Conservation (phyloP, 345 rosid species). For the Mangifera indica region DNA sequence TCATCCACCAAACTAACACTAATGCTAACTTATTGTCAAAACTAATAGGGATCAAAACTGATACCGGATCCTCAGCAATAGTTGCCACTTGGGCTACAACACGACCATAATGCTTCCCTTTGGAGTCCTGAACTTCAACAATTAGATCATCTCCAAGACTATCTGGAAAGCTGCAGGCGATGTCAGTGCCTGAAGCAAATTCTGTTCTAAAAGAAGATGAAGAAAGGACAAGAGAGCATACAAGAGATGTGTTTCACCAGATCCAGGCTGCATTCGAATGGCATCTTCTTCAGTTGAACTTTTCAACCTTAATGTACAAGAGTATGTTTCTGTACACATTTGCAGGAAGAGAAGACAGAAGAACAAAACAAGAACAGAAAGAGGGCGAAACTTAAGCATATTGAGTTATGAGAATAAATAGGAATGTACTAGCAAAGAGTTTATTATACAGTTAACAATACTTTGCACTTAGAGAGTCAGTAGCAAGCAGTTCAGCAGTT, state of each 20-base stretch:
- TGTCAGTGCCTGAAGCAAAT: constrained; percentile 24
- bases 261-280: constrained; percentile 83
- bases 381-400: background rate
- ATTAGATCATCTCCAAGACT: constrained; percentile 88
- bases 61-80: constrained; percentile 73
- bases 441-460: background rate
- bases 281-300: constrained; percentile 81
- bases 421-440: background rate
- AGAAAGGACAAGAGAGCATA: constrained; percentile 39
- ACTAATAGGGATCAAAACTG: constrained; percentile 13
- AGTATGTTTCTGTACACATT: constrained; percentile 61
- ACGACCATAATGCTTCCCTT: constrained; percentile 83
- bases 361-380: constrained; percentile 11
- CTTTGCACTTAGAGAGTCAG: background rate
- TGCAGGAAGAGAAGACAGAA: constrained; percentile 1
- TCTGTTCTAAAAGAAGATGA: constrained; percentile 19
- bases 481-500: background rate
- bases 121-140: constrained; percentile 85
- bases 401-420: background rate
- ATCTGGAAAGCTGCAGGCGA: constrained; percentile 86
- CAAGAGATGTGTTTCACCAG: constrained; percentile 95
- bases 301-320: constrained; percentile 76
- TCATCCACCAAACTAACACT: constrained; percentile 14
- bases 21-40: constrained; percentile 8
- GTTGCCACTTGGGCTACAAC: constrained; percentile 85